These are phyloP conservation scores for Fraxinus sp. DNA, from an alignment of 305 asterid species.

Conservation along the genomic window DNA sequence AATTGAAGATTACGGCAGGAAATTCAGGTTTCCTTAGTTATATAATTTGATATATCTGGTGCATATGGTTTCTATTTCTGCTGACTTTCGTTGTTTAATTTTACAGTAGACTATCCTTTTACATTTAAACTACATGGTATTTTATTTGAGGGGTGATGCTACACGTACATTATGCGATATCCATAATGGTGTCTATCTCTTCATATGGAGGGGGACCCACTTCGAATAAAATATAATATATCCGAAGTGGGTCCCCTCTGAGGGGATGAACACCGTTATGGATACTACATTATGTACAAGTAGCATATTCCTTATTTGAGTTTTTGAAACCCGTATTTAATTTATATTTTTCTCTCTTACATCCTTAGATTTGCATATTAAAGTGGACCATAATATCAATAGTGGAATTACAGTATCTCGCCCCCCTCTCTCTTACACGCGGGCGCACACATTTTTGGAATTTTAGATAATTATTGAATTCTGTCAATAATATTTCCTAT, in stretches of 20 bases:
- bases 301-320: not conserved
- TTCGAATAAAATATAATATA: too few relatives aligned
- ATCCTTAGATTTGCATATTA: not conserved
- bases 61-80: slow-evolving; percentile 5
- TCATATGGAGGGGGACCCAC: too few relatives aligned
- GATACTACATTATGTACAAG: too few relatives aligned
- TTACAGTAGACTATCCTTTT: not conserved
- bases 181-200: too few relatives aligned
- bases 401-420: not conserved
- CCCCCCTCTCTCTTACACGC: not conserved
- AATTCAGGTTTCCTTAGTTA: slow-evolving; percentile 54
- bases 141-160: not conserved
- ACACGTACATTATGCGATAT: too few relatives aligned
- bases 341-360: not conserved
- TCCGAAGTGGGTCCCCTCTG: too few relatives aligned
- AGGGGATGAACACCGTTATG: too few relatives aligned
- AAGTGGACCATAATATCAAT: not conserved
- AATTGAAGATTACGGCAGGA: slow-evolving; percentile 67
- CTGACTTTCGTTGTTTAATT: not conserved
- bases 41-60: slow-evolving; percentile 16
- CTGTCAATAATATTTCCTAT: not conserved
- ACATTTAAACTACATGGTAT: not conserved
- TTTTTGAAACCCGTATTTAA: not conserved
- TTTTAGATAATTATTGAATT: not conserved
- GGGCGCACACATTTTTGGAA: not conserved